phyloP scores from a whole-genome alignment of 768 basidiomycete species.

The Mycena filopes region DNA sequence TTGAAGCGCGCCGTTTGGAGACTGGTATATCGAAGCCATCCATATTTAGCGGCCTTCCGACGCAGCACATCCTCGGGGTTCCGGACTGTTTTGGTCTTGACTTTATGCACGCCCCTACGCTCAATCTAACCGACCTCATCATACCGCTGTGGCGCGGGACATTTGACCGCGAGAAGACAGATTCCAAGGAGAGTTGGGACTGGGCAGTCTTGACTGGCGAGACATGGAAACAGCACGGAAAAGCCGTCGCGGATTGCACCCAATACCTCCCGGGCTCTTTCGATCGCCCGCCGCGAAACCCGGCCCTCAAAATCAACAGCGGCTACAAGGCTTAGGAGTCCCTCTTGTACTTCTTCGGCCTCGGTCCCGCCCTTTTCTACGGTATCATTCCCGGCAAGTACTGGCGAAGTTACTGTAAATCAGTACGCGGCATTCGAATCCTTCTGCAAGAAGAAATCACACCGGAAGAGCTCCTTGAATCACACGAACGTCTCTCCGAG shows the following conservation, averaged over 20 bases:
- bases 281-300: neutral
- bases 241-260: neutral
- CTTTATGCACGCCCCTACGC: neutral
- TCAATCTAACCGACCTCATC: neutral
- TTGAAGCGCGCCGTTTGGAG: neutral
- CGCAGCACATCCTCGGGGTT: neutral
- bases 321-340: constrained; percentile 3
- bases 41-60: too few species aligned
- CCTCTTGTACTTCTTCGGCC: neutral
- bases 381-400: neutral
- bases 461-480: neutral
- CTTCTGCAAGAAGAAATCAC: neutral
- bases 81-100: neutral
- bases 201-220: neutral
- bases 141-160: neutral
- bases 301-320: neutral
- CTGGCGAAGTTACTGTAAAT: neutral
- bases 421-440: neutral
- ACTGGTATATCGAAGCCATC: neutral
- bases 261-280: neutral
- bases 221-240: neutral
- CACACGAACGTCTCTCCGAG: neutral
- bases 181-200: neutral
- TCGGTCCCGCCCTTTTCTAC: neutral
- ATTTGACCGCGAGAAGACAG: neutral